phyloP scores from a whole-genome alignment of 2,329 filamentous ascomycete species.

The Aspergillus alliaceus region DNA sequence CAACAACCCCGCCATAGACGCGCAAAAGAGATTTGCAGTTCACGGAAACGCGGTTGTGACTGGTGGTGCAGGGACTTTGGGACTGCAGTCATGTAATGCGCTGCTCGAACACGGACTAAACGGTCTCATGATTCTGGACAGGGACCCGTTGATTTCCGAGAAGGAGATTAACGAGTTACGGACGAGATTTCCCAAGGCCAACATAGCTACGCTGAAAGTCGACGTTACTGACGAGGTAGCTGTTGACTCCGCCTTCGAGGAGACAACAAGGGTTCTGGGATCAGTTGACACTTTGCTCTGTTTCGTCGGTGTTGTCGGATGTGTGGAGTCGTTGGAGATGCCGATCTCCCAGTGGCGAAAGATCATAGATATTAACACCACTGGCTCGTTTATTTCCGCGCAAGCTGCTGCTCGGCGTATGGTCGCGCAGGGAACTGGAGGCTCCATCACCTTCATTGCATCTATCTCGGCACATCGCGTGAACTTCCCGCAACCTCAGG shows the following conservation, averaged over 20 bases:
- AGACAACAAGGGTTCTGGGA: neutral
- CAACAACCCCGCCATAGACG: neutral
- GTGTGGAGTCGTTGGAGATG: slow-evolving; percentile 62
- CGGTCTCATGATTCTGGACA: slow-evolving; percentile 54
- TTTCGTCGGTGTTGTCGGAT: slow-evolving; percentile 69
- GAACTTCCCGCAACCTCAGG: slow-evolving; percentile 72
- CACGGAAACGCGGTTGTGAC: slow-evolving; percentile 49
- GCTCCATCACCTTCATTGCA: slow-evolving; percentile 55
- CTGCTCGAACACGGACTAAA: slow-evolving; percentile 67
- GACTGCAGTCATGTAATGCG: slow-evolving; percentile 58
- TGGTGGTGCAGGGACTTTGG: slow-evolving; percentile 66
- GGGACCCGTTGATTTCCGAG: slow-evolving; percentile 25
- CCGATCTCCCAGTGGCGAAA: slow-evolving; percentile 59
- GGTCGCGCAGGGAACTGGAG: neutral
- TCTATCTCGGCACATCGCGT: slow-evolving; percentile 68
- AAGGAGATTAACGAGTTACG: slow-evolving; percentile 49
- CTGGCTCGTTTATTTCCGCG: slow-evolving; percentile 68
- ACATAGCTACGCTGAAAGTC: slow-evolving; percentile 53
- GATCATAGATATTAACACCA: slow-evolving; percentile 70
- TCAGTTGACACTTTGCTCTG: slow-evolving; percentile 48
- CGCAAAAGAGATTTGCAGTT: slow-evolving; percentile 3
- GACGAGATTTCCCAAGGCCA: slow-evolving; percentile 54
- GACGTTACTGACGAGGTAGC: slow-evolving; percentile 58
- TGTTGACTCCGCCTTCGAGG: slow-evolving; percentile 18
- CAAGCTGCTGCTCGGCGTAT: slow-evolving; percentile 58